phyloP scores from a whole-genome alignment of 139 green algal species.

The Penium margaritaceum region DNA sequence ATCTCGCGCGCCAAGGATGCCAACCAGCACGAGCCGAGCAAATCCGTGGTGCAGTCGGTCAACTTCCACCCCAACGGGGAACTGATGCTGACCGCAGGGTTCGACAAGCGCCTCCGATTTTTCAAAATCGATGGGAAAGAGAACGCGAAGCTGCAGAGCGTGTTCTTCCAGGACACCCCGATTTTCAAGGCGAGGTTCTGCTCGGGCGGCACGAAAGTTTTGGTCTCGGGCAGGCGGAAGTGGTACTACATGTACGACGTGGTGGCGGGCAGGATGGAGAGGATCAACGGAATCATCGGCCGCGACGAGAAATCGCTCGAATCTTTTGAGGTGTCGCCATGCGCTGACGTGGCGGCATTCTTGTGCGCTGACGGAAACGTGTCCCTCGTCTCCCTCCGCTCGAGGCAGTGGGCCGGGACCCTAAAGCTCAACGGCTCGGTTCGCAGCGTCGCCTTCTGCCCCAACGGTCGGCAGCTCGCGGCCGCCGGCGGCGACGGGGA shows the following conservation, averaged over 20 bases:
- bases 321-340: constrained; percentile 48
- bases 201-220: constrained; percentile 48
- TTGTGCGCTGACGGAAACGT: constrained; percentile 64
- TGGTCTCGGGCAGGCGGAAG: constrained; percentile 64
- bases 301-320: constrained; percentile 51
- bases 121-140: constrained; percentile 72
- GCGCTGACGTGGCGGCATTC: constrained; percentile 60
- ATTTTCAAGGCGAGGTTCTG: constrained; percentile 74
- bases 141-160: constrained; percentile 71
- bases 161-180: constrained; percentile 80
- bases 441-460: constrained; percentile 62
- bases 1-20: constrained; percentile 26
- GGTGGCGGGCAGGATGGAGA: constrained; percentile 28
- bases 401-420: constrained; percentile 59
- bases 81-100: constrained; percentile 75
- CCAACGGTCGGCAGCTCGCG: constrained; percentile 58
- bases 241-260: constrained; percentile 86
- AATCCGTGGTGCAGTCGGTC: constrained; percentile 49
- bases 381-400: constrained; percentile 68
- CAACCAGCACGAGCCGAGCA: constrained; percentile 30
- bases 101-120: constrained; percentile 79
- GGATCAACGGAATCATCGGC: constrained; percentile 26
- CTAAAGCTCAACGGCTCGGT: constrained; percentile 81
- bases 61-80: constrained; percentile 75
- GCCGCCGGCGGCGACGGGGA: constrained; percentile 70